Evolutionary conservation across 306 rosid genomes (phyloP).

Genomic region (Malus orientalis): DNA sequence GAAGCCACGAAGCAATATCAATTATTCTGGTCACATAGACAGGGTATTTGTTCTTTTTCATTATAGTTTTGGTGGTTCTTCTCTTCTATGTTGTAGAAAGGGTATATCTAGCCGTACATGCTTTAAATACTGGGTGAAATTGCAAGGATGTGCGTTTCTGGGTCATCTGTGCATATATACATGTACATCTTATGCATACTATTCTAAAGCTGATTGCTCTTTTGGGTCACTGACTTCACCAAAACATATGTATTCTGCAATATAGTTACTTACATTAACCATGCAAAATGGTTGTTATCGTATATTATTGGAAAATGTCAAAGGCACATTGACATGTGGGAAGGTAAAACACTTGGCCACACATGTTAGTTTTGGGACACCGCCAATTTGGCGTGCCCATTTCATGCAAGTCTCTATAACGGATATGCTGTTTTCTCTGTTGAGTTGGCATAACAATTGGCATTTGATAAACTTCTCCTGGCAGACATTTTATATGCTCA

Average conservation of each 20-base stretch:
- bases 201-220: neutral
- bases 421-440: neutral
- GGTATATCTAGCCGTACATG: neutral
- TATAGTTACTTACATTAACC: neutral
- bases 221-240: neutral
- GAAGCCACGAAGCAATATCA: constrained; percentile 11
- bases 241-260: neutral
- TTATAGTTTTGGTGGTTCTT: neutral
- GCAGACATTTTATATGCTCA: neutral
- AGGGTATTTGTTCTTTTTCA: constrained; percentile 23
- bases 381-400: neutral
- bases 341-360: neutral
- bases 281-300: neutral
- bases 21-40: constrained; percentile 6
- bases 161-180: neutral
- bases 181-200: neutral
- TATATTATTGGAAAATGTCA: neutral
- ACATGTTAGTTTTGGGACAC: neutral
- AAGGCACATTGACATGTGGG: neutral
- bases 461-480: neutral
- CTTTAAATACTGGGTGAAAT: neutral
- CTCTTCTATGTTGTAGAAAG: neutral
- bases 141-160: neutral
- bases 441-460: neutral
- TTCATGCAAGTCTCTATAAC: neutral